Evolutionary conservation across 2,329 filamentous ascomycete species (phyloP), one percentile per base, ranked within the genome.

Genomic region (Fusarium sp.): DNA sequence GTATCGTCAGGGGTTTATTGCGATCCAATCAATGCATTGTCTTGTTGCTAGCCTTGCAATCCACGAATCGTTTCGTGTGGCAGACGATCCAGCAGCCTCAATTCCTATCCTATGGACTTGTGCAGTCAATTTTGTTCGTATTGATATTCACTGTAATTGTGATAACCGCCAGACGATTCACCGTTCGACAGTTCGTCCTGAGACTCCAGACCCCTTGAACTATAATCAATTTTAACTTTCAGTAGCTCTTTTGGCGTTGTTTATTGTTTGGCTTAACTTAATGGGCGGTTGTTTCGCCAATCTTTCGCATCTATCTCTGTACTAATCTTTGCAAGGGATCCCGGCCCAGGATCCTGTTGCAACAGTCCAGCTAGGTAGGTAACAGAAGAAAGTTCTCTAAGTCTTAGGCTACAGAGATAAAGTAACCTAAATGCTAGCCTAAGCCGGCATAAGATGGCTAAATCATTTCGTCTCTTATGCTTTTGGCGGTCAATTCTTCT

Each of bases 31-130:
- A 61, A 61, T 62, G 32, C 37, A 12, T 53, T 66, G 42, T 41
- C 40, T 59, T 41, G 51, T 57, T 46, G 55, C 56, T 57, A 55
- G 69, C 60, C 61, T 72, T 53, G 41, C 34, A 51, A 65, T 37
- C 55, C 44, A 59, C 58, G 60, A 67, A 64, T 60, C 48, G 66
- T 72, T 71, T 75, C 64, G 61, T 70, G 68, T 69, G 68, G 64
- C 44, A 58, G 69, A 54, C 65, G 61, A 72, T 61, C 55, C 51
- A 48, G 32, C 55, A 72, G 69, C 69, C 69, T 70, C 65, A 70
- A 72, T 72, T 71, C 61, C 65, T 37, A 70, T 48, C 52, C 40
- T 70, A 52, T 30, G 44, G 44, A 9, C 34, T 37, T 12, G 18
- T 37, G 18, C 34, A 37, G 18, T 37, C 37, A 22, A 27, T n/a